These are phyloP conservation scores for Neurospora sp. DNA, from an alignment of 495 filamentous ascomycete genomes.

Conservation along the genomic window DNA sequence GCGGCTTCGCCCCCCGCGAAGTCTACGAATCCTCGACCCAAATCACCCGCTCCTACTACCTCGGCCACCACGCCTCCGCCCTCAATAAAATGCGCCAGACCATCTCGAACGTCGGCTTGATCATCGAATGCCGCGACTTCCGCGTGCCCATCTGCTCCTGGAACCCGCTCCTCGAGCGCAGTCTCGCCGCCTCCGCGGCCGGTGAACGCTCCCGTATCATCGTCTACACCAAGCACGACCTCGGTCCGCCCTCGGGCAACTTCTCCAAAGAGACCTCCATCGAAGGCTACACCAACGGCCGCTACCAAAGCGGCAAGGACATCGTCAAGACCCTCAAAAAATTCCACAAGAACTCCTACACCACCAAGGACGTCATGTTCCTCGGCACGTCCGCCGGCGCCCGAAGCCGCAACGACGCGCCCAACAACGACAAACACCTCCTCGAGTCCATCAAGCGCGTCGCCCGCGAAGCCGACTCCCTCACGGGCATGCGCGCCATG, in stretches of 20 bases:
- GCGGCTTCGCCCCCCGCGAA: constrained; percentile 60
- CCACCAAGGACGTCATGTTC: constrained; percentile 48
- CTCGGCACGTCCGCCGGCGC: constrained; percentile 33
- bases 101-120: constrained; percentile 71
- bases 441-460: constrained; percentile 23
- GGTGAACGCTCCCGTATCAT: constrained; percentile 53
- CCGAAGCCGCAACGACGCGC: constrained; percentile 8
- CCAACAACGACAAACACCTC: constrained; percentile 7
- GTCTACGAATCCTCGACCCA: constrained; percentile 52
- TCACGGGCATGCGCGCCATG: constrained; percentile 61
- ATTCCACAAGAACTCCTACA: constrained; percentile 16
- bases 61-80: constrained; percentile 89
- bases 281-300: background rate
- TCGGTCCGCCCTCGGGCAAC: constrained; percentile 35
- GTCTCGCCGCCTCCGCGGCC: constrained; percentile 44
- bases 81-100: constrained; percentile 74
- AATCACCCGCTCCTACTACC: constrained; percentile 84
- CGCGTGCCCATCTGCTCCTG: constrained; percentile 78
- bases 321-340: constrained; percentile 9
- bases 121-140: constrained; percentile 93
- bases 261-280: background rate
- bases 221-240: constrained; percentile 85
- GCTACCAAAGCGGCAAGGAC: background rate
- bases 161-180: constrained; percentile 84
- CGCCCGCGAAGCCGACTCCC: constrained; percentile 20